These are phyloP conservation scores for Thraustochytrium sp. DNA, from an alignment of 352 stramenopile species.

Conservation along the genomic window DNA sequence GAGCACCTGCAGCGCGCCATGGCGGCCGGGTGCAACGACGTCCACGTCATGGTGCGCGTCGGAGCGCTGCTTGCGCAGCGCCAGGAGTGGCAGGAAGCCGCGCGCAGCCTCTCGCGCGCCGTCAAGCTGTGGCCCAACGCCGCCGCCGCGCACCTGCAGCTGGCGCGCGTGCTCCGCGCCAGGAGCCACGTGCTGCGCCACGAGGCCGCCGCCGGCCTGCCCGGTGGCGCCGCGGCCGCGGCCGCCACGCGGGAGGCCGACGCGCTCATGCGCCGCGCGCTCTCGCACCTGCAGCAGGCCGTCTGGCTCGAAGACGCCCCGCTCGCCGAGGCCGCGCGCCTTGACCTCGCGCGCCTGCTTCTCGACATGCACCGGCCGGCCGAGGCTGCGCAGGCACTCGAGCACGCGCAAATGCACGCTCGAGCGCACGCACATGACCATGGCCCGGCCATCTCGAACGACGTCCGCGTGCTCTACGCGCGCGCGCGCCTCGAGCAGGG, in stretches of 20 bases:
- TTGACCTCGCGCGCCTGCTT: neutral
- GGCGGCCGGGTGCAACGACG: neutral
- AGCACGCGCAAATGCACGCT: neutral
- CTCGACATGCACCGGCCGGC: neutral
- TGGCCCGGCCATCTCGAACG: neutral
- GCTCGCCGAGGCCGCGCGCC: neutral
- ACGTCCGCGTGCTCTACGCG: neutral
- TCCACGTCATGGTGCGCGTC: neutral
- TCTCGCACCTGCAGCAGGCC: slow-evolving; percentile 25
- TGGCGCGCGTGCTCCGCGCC: neutral
- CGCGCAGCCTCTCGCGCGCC: neutral
- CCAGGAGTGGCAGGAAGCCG: slow-evolving; percentile 8
- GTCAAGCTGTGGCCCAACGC: neutral
- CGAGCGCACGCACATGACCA: neutral
- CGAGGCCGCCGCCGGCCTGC: neutral
- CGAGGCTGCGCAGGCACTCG: neutral
- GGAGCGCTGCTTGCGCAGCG: neutral
- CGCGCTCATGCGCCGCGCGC: neutral
- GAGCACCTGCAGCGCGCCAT: neutral
- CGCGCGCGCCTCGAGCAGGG: neutral
- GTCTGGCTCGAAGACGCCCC: neutral
- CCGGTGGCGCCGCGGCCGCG: neutral
- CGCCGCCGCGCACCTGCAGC: neutral
- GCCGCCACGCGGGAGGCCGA: neutral
- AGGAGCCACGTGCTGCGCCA: neutral